Base-by-base conservation (phyloP, 345 rosid genomes). In the Citropsis articulata region DNA sequence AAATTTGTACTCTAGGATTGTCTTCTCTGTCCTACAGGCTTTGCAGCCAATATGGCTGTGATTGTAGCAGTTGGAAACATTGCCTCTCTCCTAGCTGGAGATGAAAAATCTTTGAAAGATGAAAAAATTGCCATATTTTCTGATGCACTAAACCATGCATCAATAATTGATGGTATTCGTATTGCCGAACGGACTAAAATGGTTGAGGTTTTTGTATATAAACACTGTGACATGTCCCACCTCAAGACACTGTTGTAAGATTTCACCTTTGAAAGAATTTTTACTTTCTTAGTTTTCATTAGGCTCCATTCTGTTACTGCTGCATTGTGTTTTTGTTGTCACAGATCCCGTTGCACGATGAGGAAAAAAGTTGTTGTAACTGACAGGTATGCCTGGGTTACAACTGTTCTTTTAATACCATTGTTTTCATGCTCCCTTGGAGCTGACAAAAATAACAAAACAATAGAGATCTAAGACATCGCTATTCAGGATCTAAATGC, bases 11-110 rank as follows among this genome's bases (percentile, higher is more conserved):
- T 72, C 67, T 81, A 93, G 99, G 99, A 95, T 71, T 93, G 97
- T 88, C 97, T 95, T 88, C 97, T 93, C 75, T 95, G 99, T 88
- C 98, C 99, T 72, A 88, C 96, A 80, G 99, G 99, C 27, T 95
- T 92, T 89, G 83, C 99, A 75, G 98, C 99, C 56, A 95, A 95
- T 82, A 92, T 91, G 99, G 97, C 99, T 68, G 81, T 87, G 70
- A 89, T 95, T 96, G 99, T 95, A 75, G 92, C 97, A 27, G 82
- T 95, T 77, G 99, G 98, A 85, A 92, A 85, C 79, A 82, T 93
- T 78, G 86, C 90, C 82, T 87, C 94, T 72, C 91, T 95, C 81
- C 84, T 93, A 73, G 87, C 84, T 66, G 75, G 82, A 13, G 82
- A 80, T 40, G 85, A 80, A 73, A 80, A 84, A 64, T 91, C 91